These are phyloP conservation scores for Silybum marianum DNA, from an alignment of 129 eudicot species.

Conservation along the genomic window DNA sequence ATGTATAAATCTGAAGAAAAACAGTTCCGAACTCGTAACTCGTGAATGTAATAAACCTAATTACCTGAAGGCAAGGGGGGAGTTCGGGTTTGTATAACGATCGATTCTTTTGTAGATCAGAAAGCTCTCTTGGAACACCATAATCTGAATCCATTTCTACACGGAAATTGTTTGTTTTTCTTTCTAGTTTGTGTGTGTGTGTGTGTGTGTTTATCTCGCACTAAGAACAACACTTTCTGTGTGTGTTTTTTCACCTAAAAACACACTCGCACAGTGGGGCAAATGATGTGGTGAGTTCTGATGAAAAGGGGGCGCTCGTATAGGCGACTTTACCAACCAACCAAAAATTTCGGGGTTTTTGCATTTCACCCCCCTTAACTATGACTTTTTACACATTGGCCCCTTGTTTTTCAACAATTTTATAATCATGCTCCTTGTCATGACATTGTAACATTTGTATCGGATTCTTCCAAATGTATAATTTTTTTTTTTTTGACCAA, in stretches of 20 bases:
- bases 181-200: neutral
- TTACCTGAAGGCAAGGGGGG: constrained; percentile 98
- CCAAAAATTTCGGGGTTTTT: neutral
- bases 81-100: constrained; percentile 73
- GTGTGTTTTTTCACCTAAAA: constrained; percentile 26
- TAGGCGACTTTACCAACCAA: constrained; percentile 39
- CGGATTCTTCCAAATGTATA: no score
- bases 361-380: neutral
- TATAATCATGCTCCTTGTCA: no score
- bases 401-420: neutral
- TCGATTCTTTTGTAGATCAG: constrained; percentile 86
- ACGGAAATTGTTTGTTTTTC: neutral
- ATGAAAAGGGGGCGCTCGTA: constrained; percentile 18
- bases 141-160: constrained; percentile 78
- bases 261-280: constrained; percentile 12
- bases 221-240: no score
- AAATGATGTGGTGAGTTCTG: neutral
- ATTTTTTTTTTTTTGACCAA: no score
- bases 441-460: no score
- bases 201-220: neutral
- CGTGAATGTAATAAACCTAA: neutral
- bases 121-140: constrained; percentile 79
- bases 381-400: neutral
- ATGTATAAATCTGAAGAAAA: constrained; percentile 7
- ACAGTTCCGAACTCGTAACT: neutral